phyloP scores from a whole-genome alignment of 106 monocot species.

The Dendrobium nobile region DNA sequence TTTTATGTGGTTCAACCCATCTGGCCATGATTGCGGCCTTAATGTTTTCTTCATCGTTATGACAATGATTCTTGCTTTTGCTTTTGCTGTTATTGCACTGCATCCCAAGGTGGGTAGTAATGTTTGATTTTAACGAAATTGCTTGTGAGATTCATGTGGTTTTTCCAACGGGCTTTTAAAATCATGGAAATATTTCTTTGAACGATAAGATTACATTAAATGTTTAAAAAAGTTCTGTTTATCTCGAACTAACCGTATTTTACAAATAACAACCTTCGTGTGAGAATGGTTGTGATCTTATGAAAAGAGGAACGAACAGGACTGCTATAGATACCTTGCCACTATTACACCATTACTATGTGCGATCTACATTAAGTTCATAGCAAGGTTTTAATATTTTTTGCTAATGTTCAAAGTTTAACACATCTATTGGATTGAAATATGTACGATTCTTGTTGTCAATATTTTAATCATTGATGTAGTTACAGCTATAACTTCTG shows the following conservation, averaged over 20 bases:
- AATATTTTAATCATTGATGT: background rate
- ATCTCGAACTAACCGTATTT: background rate
- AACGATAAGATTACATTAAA: background rate
- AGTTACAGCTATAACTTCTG: background rate
- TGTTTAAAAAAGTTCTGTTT: background rate
- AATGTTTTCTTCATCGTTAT: constrained; percentile 88
- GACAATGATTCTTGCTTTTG: constrained; percentile 84
- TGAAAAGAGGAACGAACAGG: background rate
- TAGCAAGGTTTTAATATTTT: background rate
- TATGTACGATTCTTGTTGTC: background rate
- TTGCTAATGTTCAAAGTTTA: background rate
- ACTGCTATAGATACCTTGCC: background rate
- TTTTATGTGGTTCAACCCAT: constrained; percentile 94
- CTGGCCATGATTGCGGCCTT: constrained; percentile 82
- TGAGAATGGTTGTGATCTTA: background rate
- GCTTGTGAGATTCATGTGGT: background rate
- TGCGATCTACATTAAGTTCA: too few species aligned
- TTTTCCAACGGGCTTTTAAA: background rate
- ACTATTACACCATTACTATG: background rate
- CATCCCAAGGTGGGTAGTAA: constrained; percentile 67
- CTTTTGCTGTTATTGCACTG: constrained; percentile 65
- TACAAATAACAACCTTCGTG: background rate
- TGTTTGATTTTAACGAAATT: background rate
- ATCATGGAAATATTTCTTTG: background rate
- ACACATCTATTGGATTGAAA: background rate